These are phyloP conservation scores for Tricholomella constricta DNA, from an alignment of 768 basidiomycete genomes.

Conservation along the genomic window DNA sequence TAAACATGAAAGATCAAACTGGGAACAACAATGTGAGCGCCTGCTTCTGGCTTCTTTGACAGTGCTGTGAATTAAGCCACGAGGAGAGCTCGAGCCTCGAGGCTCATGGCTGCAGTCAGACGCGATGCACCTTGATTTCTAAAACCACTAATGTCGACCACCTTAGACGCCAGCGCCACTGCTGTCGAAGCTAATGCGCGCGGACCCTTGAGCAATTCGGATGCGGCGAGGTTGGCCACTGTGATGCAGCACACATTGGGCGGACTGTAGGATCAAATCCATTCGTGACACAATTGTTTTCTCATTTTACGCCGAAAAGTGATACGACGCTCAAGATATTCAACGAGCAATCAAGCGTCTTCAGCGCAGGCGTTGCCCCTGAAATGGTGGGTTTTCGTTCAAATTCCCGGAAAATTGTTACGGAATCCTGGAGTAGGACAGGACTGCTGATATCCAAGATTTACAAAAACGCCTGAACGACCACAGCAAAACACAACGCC, in stretches of 20 bases:
- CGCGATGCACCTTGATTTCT: neutral
- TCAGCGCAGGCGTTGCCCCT: slow-evolving; percentile 27
- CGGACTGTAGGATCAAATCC: slow-evolving; percentile 18
- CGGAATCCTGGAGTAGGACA: slow-evolving; percentile 8
- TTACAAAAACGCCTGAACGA: slow-evolving; percentile 22
- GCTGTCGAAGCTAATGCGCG: neutral
- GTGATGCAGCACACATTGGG: slow-evolving; percentile 17
- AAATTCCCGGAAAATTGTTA: neutral
- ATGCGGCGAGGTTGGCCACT: neutral
- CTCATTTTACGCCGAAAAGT: slow-evolving; percentile 20
- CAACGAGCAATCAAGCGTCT: slow-evolving; percentile 30
- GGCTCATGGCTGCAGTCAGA: neutral
- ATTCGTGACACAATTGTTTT: neutral
- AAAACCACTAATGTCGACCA: slow-evolving; percentile 6
- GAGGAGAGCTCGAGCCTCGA: slow-evolving; percentile 16
- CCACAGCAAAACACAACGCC: slow-evolving; percentile 9
- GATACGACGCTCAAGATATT: slow-evolving; percentile 30
- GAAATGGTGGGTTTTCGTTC: slow-evolving; percentile 25
- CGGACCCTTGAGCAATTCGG: neutral
- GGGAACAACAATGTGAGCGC: slow-evolving; percentile 1
- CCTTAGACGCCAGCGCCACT: neutral
- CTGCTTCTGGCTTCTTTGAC: neutral
- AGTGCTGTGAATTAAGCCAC: slow-evolving; percentile 7
- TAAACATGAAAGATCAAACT: slow-evolving; percentile 1
- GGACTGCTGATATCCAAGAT: slow-evolving; percentile 13